phyloP scores from a whole-genome alignment of 768 basidiomycete genomes.

The Leccinum sublutescens region DNA sequence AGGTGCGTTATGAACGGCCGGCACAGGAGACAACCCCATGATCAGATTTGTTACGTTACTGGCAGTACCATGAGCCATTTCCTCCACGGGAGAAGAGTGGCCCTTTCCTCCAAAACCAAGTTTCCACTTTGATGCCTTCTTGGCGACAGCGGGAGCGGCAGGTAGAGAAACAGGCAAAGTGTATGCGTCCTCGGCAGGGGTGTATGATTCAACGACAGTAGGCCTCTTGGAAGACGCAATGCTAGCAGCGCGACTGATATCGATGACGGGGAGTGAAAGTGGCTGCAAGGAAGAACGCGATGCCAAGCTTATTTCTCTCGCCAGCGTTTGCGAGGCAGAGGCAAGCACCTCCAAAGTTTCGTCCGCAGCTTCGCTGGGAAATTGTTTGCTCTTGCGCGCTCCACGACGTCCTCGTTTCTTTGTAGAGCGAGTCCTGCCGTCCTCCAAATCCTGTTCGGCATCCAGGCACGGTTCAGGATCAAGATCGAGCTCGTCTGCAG shows the following conservation, averaged over 20 bases:
- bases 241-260: constrained; percentile 26
- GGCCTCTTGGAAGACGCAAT: constrained; percentile 37
- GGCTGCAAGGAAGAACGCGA: constrained; percentile 47
- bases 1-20: constrained; percentile 6
- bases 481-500: constrained; percentile 32
- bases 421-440: constrained; percentile 52
- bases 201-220: constrained; percentile 34
- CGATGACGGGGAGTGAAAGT: constrained; percentile 17
- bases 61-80: constrained; percentile 56
- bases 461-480: constrained; percentile 20
- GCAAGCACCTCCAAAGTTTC: constrained; percentile 70
- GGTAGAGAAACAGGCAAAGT: constrained; percentile 23
- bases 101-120: constrained; percentile 58
- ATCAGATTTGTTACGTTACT: constrained; percentile 75
- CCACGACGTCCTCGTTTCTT: constrained; percentile 84
- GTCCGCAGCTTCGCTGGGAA: constrained; percentile 36
- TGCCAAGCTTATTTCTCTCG: constrained; percentile 76
- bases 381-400: constrained; percentile 69
- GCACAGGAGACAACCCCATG: constrained; percentile 47
- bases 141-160: constrained; percentile 42
- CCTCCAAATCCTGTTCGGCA: constrained; percentile 33
- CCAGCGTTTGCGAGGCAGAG: constrained; percentile 76
- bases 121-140: constrained; percentile 73
- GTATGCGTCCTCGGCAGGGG: constrained; percentile 15
- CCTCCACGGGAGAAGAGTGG: constrained; percentile 43